Evolutionary conservation across 2,329 filamentous ascomycete species (phyloP), one percentile per base, ranked within the genome.

Genomic region (Cryphonectria carpinicola): DNA sequence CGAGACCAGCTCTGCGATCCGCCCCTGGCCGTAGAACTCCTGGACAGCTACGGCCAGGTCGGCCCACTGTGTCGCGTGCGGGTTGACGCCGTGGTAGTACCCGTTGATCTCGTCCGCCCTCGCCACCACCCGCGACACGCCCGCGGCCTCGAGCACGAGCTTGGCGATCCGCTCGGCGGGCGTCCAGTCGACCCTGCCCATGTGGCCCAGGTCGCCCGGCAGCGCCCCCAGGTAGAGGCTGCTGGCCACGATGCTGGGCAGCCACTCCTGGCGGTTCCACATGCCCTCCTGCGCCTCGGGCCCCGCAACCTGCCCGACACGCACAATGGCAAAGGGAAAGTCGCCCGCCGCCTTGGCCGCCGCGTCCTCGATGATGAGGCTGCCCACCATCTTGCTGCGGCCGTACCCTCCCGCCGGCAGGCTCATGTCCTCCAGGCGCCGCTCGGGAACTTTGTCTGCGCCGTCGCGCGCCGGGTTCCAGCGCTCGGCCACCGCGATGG

Each of bases 191-290:
- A 88, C 80, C 2, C 76, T 75, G 13, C 82, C 75, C 75, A 81
- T 78, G 0, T 73, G 66, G 0, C 85, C 86, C 0, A 88, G 78
- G 4, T 80, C 74, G 0, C 65, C 61, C 0, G 87, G 87, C 6
- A 88, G 74, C 6, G 81, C 79, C 0, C 82, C 80, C 1, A 88
- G 76, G 60, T 82, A 76, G 25, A 83, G 76, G 0, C 85, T 87
- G 46, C 84, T 86, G 0, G 80, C 79, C n/a, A 84, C 76, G 63
- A 84, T 78, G 19, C 78, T 80, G 0, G 87, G 87, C 7, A 89
- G 75, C 84, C 86, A 89, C 71, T 89, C 87, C 10, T 84, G 80
- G 35, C 76, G 79, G 71, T 86, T 87, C 88, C 87, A 89, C 39
- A 74, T 72, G 0, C 86, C 86, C 4, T 76, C 73, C 17, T 77